These are phyloP conservation scores for Hygrocybe coccinea DNA, from an alignment of 768 basidiomycete genomes.

Conservation along the genomic window DNA sequence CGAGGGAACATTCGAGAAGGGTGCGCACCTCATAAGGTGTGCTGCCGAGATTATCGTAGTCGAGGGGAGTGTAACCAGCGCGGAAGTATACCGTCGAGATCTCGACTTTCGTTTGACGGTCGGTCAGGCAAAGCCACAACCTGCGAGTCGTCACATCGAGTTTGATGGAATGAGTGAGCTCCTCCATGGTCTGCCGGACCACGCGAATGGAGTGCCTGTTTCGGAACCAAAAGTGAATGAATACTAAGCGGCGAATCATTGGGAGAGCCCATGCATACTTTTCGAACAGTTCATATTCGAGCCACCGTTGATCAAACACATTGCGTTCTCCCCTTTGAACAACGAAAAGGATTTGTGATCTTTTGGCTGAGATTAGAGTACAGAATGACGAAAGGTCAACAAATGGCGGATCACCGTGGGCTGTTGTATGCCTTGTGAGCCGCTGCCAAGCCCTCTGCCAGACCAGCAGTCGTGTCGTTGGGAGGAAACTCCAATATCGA, in stretches of 20 bases:
- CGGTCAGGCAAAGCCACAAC: conserved; percentile 36
- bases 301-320: conserved; percentile 85
- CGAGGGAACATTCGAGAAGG: conserved; percentile 70
- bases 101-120: conserved; percentile 44
- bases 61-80: conserved; percentile 78
- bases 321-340: conserved; percentile 86
- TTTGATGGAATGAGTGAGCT: conserved; percentile 56
- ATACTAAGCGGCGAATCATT: not conserved
- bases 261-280: conserved; percentile 42
- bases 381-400: not conserved
- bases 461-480: conserved; percentile 65
- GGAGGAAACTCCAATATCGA: conserved; percentile 58
- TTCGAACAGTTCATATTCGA: conserved; percentile 84
- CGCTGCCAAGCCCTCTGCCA: conserved; percentile 72
- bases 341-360: conserved; percentile 71
- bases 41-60: conserved; percentile 54
- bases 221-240: not conserved
- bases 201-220: conserved; percentile 69
- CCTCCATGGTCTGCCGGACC: conserved; percentile 68
- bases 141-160: conserved; percentile 44
- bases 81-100: conserved; percentile 90
- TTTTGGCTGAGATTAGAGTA: conserved; percentile 14
- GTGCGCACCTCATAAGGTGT: conserved; percentile 69
- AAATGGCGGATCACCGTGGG: conserved; percentile 34
- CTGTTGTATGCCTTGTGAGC: conserved; percentile 74